Base-by-base conservation (phyloP, 2,329 filamentous ascomycete genomes). In the Alternaria brassicae region DNA sequence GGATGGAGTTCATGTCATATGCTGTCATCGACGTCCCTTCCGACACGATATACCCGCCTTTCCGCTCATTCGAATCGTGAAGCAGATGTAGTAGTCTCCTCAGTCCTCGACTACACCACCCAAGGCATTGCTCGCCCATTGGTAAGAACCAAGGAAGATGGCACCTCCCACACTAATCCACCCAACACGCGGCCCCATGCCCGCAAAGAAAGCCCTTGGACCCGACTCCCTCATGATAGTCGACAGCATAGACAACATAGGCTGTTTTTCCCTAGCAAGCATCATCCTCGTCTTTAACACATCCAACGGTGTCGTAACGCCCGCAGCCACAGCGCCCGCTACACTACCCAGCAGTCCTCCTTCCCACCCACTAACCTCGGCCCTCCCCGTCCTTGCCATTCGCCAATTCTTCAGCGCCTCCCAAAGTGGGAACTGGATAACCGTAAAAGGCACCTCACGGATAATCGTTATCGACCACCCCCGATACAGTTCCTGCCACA, bases 361-460 rank as follows among this genome's bases (percentile, higher is more conserved):
- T 80, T 97, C 93, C 2, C 85, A 79, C 0, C 91, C 93, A 15
- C 88, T 85, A 2, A 95, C 82, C 32, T 83, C 77, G 0, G 70
- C 70, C 82, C 73, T 84, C 80, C 65, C 72, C 60, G 73, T 70
- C 58, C 71, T 77, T 39, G 80, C 70, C 41, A 84, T 78, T 6
- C 88, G 83, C 85, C 87, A 91, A 40, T 83, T 83, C 84, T 97
- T 98, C 84, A 98, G 86, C 4, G 85, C 88, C 80, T 99, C 95
- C 95, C 95, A 99, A 63, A 99, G 85, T 44, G 95, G 95, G 77
- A 99, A 99, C 79, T 99, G 95, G 63, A 99, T 91, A 9, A 97
- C 89, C 3, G 96, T 98, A 73, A 99, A 99, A 4, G 95, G 95
- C 61, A 99, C 93, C 82, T 99, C 95, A 59, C 95, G 88, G 81